A percentile compares a stretch with the other conserved stretches of the same genome.
phyloP scores from a whole-genome alignment of 805 yeast genomes.

The Wickerhamiella nectarea region DNA sequence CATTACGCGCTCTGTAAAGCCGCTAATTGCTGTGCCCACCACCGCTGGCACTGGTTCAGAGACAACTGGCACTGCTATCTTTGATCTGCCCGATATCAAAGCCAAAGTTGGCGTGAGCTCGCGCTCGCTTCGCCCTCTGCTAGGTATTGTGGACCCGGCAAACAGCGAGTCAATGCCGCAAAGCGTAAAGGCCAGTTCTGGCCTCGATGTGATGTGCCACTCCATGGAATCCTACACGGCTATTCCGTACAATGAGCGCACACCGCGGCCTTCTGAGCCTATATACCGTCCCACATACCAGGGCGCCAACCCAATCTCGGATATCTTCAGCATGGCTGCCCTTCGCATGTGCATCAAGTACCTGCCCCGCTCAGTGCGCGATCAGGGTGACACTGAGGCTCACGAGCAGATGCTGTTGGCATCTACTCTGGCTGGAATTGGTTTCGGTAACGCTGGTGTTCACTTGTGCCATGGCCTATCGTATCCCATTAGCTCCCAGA shows the following conservation, averaged over 20 bases:
- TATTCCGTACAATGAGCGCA: constrained; percentile 29
- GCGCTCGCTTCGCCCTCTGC: constrained; percentile 30
- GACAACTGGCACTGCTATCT: constrained; percentile 35
- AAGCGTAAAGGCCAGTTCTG: constrained; percentile 31
- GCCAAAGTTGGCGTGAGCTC: constrained; percentile 34
- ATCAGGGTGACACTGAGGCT: constrained; percentile 32
- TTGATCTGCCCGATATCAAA: constrained; percentile 28
- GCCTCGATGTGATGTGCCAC: constrained; percentile 34
- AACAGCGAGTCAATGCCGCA: constrained; percentile 32
- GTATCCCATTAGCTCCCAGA: constrained; percentile 29
- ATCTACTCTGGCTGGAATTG: constrained; percentile 34
- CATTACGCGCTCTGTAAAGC: constrained; percentile 25
- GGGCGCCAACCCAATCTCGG: constrained; percentile 35
- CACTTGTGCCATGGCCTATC: constrained; percentile 33
- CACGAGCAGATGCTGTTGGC: constrained; percentile 33
- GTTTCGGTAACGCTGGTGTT: constrained; percentile 35
- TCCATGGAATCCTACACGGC: constrained; percentile 35
- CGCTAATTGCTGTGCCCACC: constrained; percentile 33
- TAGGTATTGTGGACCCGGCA: constrained; percentile 34
- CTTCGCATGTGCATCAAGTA: constrained; percentile 30
- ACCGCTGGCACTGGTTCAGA: constrained; percentile 38
- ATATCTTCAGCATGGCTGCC: constrained; percentile 32
- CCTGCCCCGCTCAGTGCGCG: constrained; percentile 28
- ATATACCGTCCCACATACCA: constrained; percentile 30
- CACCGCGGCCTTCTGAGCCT: constrained; percentile 29